Evolutionary conservation across 345 rosid genomes (phyloP), one percentile per base, ranked within the genome.

Genomic region (Lepidium sativum): DNA sequence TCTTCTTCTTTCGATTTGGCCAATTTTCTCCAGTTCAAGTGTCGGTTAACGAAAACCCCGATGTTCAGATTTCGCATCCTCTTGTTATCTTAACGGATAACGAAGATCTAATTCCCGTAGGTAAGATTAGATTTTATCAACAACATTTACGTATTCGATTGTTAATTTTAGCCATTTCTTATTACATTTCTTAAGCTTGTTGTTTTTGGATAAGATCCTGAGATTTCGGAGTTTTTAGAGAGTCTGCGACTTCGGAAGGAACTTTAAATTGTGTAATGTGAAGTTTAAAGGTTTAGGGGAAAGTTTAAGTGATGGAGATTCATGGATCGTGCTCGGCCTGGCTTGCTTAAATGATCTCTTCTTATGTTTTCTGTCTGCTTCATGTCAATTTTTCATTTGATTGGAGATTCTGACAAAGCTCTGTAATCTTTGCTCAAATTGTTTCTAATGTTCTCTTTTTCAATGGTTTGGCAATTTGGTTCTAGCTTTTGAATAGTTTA

Each of bases 51-150:
- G 63, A 29, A 37, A 45, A 60, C 41, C 54, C 72, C 39, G 44
- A 43, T 53, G 2, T 68, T 9, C 51, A 14, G 41, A 18, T 60
- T 33, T 44, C 77, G 13, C 77, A 72, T 14, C 68, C 72, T 25
- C 15, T 60, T 0, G 54, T 62, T 38, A 40, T 62, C 32, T 18
- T 74, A 23, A 63, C 74, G 0, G 85, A 80, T 16, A 68, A 80
- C 60, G 85, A 83, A 6, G 86, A 81, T 66, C 77, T 79, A 33
- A 23, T 70, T 17, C 79, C 82, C 40, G 39, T 68, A 1, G 95
- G 95, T 85, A 71, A 65, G 42, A 60, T 53, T 48, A 1, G 7
- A 16, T 15, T 0, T 0, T 7, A 18, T 13, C 44, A 37, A 1
- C 1, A 16, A n/a, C 13, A 0, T 9, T 29, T 14, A 21, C 29